A percentile compares a stretch with the other conserved stretches of the same genome.
phyloP scores from a whole-genome alignment of 1,139 yeast genomes.

The Yamadazyma trypodendri region DNA sequence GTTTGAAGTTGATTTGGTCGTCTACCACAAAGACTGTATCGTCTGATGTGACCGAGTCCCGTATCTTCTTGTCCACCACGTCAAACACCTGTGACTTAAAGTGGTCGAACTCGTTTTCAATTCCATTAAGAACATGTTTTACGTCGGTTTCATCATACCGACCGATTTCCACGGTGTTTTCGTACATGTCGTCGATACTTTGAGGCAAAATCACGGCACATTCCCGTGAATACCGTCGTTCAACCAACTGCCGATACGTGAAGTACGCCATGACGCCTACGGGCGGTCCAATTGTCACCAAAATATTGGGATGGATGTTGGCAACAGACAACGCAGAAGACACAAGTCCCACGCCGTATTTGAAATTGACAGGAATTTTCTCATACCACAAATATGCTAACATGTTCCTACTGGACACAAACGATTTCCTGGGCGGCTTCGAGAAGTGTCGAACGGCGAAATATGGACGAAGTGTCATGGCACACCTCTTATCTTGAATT shows the following conservation, averaged over 20 bases:
- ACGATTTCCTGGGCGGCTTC: slow-evolving; percentile 35
- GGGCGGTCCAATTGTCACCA: slow-evolving; percentile 42
- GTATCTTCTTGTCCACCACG: slow-evolving; percentile 24
- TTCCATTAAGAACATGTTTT: slow-evolving; percentile 31
- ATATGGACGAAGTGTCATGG: background rate
- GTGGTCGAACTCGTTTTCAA: slow-evolving; percentile 40
- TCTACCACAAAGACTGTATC: slow-evolving; percentile 24
- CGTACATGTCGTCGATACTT: slow-evolving; percentile 6
- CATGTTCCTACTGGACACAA: slow-evolving; percentile 25
- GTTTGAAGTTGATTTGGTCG: slow-evolving; percentile 21
- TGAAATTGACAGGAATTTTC: slow-evolving; percentile 26
- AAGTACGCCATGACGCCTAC: slow-evolving; percentile 26
- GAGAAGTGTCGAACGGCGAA: slow-evolving; percentile 4
- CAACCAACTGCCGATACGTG: slow-evolving; percentile 14
- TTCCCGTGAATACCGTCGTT: slow-evolving; percentile 19
- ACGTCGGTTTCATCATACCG: slow-evolving; percentile 36
- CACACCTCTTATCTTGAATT: background rate
- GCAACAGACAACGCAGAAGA: slow-evolving; percentile 29
- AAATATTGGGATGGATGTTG: slow-evolving; percentile 35
- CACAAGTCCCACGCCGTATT: slow-evolving; percentile 29
- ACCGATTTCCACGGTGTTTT: slow-evolving; percentile 20
- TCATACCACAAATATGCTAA: slow-evolving; percentile 27
- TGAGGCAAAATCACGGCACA: slow-evolving; percentile 11
- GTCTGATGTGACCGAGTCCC: slow-evolving; percentile 24
- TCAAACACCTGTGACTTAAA: slow-evolving; percentile 31